These are phyloP conservation scores for Trichosanthes cucumerina DNA, from an alignment of 306 rosid genomes.

Conservation along the genomic window DNA sequence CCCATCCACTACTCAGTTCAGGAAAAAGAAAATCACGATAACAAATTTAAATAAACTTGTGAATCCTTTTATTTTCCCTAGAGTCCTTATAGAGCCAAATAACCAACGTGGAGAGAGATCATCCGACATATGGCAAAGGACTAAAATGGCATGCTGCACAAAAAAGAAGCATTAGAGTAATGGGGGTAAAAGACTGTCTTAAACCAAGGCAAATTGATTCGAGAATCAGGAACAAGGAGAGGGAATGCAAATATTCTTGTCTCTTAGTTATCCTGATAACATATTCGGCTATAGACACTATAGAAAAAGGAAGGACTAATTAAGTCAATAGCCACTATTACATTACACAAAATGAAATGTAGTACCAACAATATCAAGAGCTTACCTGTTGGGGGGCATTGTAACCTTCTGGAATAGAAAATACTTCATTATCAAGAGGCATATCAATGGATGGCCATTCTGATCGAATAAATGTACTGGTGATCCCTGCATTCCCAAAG, in stretches of 20 bases:
- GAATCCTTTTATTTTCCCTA: background rate
- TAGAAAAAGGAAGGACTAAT: background rate
- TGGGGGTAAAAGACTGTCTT: background rate
- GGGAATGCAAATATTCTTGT: background rate
- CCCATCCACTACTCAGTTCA: background rate
- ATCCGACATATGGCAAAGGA: background rate
- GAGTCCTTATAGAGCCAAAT: background rate
- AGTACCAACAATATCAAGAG: conserved; percentile 2
- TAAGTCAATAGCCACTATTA: background rate
- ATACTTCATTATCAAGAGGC: conserved; percentile 51
- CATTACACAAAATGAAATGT: background rate
- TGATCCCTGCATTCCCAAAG: conserved; percentile 53
- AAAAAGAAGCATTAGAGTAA: background rate
- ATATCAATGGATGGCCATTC: conserved; percentile 69
- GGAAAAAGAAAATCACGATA: background rate
- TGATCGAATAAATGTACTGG: conserved; percentile 66
- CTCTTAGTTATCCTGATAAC: background rate
- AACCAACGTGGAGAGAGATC: background rate
- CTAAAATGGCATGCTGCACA: background rate
- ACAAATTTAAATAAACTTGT: background rate
- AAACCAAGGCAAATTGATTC: background rate
- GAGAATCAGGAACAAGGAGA: background rate
- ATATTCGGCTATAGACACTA: background rate
- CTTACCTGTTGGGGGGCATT: conserved; percentile 94
- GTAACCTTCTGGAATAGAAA: conserved; percentile 58